These are phyloP conservation scores for Fusarium sp. DNA, from an alignment of 2,329 filamentous ascomycete species.

Conservation along the genomic window DNA sequence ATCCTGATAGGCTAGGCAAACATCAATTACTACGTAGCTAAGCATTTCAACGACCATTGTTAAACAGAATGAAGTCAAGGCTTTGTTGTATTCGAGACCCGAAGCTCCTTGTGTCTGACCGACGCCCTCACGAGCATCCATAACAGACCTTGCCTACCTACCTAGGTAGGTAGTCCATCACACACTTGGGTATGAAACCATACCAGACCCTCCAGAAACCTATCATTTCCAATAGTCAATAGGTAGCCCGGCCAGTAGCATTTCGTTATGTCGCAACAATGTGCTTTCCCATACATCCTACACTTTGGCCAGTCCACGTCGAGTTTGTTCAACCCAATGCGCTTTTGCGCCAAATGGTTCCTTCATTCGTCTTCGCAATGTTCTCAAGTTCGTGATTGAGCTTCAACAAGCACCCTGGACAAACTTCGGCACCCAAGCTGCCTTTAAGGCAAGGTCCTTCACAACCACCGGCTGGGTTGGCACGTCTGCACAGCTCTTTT, in stretches of 20 bases:
- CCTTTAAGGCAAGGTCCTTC: slow-evolving; percentile 1
- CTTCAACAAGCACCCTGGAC: slow-evolving; percentile 25
- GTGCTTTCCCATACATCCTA: background rate
- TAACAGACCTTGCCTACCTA: background rate
- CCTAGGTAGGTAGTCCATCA: background rate
- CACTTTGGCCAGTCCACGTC: background rate
- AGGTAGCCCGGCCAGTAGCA: background rate
- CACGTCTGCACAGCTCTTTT: slow-evolving; percentile 10
- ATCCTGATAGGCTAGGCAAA: slow-evolving; percentile 48
- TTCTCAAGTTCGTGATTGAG: background rate
- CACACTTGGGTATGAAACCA: slow-evolving; percentile 9
- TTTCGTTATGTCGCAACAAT: background rate
- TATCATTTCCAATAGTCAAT: background rate
- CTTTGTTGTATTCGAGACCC: slow-evolving; percentile 8
- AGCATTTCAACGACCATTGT: slow-evolving; percentile 18
- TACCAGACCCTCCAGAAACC: background rate
- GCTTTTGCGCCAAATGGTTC: background rate
- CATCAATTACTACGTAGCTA: slow-evolving; percentile 38
- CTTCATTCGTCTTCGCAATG: background rate
- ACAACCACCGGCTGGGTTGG: background rate
- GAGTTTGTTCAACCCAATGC: background rate
- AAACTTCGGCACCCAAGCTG: slow-evolving; percentile 16
- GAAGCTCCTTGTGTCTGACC: background rate
- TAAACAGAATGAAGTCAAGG: slow-evolving; percentile 25
- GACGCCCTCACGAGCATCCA: background rate